Base-by-base conservation (phyloP, 106 monocot genomes). In the Allium sativum region DNA sequence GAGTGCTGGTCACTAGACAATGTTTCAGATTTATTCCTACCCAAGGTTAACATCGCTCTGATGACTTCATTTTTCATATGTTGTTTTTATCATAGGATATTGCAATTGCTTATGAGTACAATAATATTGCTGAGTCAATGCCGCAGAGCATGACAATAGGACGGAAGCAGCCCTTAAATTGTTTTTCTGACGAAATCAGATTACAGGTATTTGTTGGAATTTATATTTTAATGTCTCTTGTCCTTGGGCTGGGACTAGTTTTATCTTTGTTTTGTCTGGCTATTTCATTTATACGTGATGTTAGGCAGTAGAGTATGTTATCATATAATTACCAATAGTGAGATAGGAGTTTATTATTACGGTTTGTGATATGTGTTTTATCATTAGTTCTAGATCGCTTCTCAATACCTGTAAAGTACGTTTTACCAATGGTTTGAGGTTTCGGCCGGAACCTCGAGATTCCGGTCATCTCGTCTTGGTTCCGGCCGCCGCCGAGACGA, bases 51-150 rank as follows among this genome's bases (percentile, higher is more conserved):
- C 31, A 31, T 31, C 2, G 31, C 0, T 31, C 5, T 31, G 2
- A 31, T 0, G 31, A 31, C 31, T 31, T 5, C 31, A 31, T 7
- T 51, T 51, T 20, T 62, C 67, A 20, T 69, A 52, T 65, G 42
- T 31, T 47, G 14, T 53, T 69, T 42, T 17, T 51, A 56, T 60
- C 58, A 13, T 65, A 98, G 96, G 92, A 98, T 80, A 74, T 98
- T 71, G 87, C 96, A 55, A 98, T 98, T 75, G 91, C 96, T 53
- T 83, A 76, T 85, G 96, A 91, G 17, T 92, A 79, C 44, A 92
- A 98, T 43, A 98, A 92, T 65, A 80, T 98, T 40, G 76, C 88
- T 21, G 88, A 81, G 61, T 80, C 78, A 43, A 88, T 79, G 72
- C 96, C 91, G 45, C 78, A 72, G 47, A 80, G 73, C 42, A 77